Evolutionary conservation across 495 filamentous ascomycete species (phyloP).

Genomic region (Hypoxylon fragiforme): DNA sequence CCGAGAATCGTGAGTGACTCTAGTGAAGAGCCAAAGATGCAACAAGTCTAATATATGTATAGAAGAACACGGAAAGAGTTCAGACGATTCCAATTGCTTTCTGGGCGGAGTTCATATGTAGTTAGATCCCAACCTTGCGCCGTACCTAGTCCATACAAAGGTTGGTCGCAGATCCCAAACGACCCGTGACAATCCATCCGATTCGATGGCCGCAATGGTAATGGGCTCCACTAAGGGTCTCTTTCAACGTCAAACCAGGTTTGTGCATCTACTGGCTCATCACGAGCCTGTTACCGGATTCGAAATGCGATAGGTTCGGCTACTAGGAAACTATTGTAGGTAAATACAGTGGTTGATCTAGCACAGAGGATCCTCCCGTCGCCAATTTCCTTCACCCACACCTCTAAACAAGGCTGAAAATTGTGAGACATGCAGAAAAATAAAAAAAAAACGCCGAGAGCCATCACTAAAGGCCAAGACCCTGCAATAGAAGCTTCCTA

Average conservation of each 20-base stretch:
- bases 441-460: not conserved
- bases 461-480: conserved; percentile 18
- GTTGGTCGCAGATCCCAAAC: conserved; percentile 7
- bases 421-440: conserved; percentile 22
- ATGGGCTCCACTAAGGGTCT: not conserved
- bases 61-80: no score
- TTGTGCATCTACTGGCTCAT: conserved; percentile 2
- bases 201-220: conserved; percentile 11
- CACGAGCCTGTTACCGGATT: conserved; percentile 25
- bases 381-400: conserved; percentile 7
- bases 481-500: conserved; percentile 22
- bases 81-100: no score
- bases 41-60: no score
- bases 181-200: conserved; percentile 18
- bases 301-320: not conserved
- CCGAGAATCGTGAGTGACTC: no score
- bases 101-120: no score
- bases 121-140: not conserved
- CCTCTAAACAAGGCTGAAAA: conserved; percentile 22
- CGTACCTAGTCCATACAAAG: conserved; percentile 17
- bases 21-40: no score
- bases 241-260: conserved; percentile 1
- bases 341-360: no score
- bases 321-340: conserved; percentile 3
- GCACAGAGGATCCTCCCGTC: conserved; percentile 20